Base-by-base conservation (phyloP, 345 rosid species). In the Aquilaria sinensis region DNA sequence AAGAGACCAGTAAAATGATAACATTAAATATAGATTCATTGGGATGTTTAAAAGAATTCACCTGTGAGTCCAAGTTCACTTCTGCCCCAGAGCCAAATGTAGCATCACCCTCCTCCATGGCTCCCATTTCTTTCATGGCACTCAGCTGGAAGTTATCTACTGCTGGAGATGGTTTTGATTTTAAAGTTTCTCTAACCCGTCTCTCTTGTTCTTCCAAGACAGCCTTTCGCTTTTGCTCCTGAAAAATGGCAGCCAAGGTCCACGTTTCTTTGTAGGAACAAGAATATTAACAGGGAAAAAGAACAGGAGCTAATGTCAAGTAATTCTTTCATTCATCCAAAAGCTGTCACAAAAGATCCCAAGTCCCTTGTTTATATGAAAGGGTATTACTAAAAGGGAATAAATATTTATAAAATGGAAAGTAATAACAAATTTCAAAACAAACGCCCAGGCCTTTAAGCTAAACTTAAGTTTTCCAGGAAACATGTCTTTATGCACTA, bases 101-200 rank as follows among this genome's bases (percentile, higher is more conserved):
- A 15, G 92, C 96, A 77, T 90, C 98, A 16, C 97, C 98, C 79
- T 93, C 98, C 68, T 93, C 98, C 89, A 88, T 84, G 41, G 75
- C 79, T 68, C 98, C 98, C 98, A 93, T 93, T 66, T 74, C 88
- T 80, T 93, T 93, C 69, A 86, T 79, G 69, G 96, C 97, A 81
- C 86, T 93, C 68, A 84, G 60, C 83, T 93, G 96, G 13, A 90
- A 84, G 72, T 86, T 86, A 67, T 93, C 94, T 69, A 84, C 96
- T 29, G 74, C 31, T 56, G 86, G 87, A n/a, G 83, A 62, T 45
- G 90, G 90, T 71, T 84, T 87, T 46, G 94, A 73, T 60, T 80
- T 80, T 82, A 84, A 76, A 60, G 85, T 88, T 74, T 93, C 92
- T 79, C 77, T 80, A 30, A 81, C 68, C 37, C 87, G 84, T 65